Percentiles rank a stretch among this genome's conserved stretches.
Conservation (phyloP, 306 rosid genomes). For the Glycine soja region DNA sequence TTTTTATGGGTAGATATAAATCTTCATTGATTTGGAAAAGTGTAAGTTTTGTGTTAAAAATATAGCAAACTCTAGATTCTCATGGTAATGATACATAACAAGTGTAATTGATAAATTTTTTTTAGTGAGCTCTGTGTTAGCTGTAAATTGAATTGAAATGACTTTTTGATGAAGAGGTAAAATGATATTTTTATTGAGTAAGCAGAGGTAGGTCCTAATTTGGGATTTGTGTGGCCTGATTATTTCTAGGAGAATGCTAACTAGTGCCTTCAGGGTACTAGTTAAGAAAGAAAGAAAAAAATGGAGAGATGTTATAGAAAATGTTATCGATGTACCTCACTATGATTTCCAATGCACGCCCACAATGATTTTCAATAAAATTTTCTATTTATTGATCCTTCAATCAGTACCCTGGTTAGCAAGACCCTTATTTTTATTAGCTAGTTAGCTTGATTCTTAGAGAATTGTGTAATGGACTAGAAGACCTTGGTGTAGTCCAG, state of each 20-base stretch:
- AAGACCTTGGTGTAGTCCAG: too few species aligned
- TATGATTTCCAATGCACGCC: neutral
- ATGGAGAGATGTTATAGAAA: neutral
- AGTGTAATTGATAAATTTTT: neutral
- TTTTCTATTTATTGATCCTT: neutral
- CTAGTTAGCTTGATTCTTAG: too few species aligned
- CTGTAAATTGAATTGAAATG: neutral
- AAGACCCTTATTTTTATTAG: neutral
- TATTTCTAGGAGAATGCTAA: neutral
- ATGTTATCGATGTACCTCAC: neutral
- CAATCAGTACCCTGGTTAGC: neutral
- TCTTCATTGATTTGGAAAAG: conserved; percentile 18
- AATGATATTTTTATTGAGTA: conserved; percentile 5
- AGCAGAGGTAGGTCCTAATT: conserved; percentile 11
- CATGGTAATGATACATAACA: conserved; percentile 20
- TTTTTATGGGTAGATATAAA: neutral
- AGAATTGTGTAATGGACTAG: too few species aligned
- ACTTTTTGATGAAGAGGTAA: neutral
- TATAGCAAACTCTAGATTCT: neutral
- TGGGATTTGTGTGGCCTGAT: neutral
- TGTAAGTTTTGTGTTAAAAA: conserved; percentile 5
- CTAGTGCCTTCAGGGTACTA: neutral
- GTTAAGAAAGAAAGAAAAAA: neutral
- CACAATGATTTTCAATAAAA: neutral
- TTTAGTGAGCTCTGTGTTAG: neutral